Evolutionary conservation across 208 protist species (phyloP).

Genomic region (Acanthamoeba castellanii): DNA sequence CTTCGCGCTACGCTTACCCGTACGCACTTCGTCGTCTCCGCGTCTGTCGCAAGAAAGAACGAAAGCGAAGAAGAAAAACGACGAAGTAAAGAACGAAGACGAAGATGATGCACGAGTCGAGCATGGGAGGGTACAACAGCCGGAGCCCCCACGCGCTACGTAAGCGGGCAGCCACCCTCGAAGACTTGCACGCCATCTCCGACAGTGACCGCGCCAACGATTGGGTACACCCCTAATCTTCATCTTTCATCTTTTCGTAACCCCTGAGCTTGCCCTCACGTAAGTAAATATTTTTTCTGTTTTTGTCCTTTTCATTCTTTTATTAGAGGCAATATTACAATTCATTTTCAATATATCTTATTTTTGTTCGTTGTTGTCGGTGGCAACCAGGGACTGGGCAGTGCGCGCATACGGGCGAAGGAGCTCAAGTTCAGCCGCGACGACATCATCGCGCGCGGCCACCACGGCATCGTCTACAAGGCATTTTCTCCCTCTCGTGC

Average conservation of each 20-base stretch:
- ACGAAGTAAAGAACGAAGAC: not conserved
- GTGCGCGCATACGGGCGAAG: not conserved
- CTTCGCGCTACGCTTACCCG: too few relatives aligned
- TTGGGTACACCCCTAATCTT: not conserved
- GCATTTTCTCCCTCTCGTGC: not conserved
- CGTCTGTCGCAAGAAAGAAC: too few relatives aligned
- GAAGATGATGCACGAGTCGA: constrained; percentile 1
- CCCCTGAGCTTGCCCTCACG: too few relatives aligned
- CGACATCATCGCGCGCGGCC: constrained; percentile 7
- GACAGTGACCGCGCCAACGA: constrained; percentile 48
- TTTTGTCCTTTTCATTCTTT: too few relatives aligned
- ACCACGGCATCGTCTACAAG: constrained; percentile 44
- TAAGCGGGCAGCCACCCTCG: not conserved
- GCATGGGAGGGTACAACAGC: not conserved
- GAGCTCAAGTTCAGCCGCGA: constrained; percentile 12
- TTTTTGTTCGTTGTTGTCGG: too few relatives aligned
- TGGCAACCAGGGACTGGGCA: not conserved
- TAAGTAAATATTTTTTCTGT: too few relatives aligned
- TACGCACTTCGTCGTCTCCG: too few relatives aligned
- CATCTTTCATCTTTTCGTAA: too few relatives aligned
- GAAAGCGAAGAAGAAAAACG: not conserved
- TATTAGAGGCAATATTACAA: too few relatives aligned
- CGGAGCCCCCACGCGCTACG: not conserved
- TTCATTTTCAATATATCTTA: not conserved
- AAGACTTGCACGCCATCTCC: constrained; percentile 26